These are phyloP conservation scores for Syzygium oleosum DNA, from an alignment of 345 rosid species.

Conservation along the genomic window DNA sequence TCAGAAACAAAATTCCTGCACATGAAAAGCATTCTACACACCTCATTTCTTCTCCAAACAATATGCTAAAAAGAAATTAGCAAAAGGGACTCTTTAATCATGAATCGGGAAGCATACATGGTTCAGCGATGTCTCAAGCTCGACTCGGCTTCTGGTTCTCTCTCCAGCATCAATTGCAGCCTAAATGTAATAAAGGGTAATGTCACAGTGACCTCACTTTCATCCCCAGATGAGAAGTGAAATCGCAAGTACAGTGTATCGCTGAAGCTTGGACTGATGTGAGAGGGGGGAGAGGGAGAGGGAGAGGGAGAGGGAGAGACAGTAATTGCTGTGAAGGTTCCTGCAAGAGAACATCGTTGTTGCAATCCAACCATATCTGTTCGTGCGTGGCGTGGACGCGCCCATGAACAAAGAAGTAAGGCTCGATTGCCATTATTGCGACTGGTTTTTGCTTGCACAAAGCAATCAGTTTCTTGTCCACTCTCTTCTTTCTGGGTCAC, in stretches of 20 bases:
- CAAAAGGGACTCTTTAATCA: neutral
- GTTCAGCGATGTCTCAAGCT: neutral
- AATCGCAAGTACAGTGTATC: neutral
- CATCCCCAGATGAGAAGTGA: neutral
- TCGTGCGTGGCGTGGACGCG: neutral
- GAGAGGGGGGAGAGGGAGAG: neutral
- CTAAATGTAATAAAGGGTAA: neutral
- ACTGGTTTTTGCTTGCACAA: neutral
- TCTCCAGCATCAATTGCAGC: neutral
- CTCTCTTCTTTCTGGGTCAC: constrained; percentile 13
- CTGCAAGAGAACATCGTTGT: neutral
- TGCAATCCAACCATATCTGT: neutral
- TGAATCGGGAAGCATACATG: neutral
- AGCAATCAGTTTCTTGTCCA: neutral
- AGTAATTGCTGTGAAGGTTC: constrained; percentile 43
- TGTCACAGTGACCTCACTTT: neutral
- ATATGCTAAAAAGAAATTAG: neutral
- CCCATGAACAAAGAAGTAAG: neutral
- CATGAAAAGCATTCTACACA: neutral
- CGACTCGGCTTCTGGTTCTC: neutral
- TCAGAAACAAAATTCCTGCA: neutral
- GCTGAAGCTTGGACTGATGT: neutral
- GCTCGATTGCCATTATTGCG: neutral
- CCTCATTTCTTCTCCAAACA: neutral
- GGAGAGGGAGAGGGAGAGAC: neutral